Conservation (phyloP, 2,329 filamentous ascomycete genomes). For the Neonectria neomacrospora region DNA sequence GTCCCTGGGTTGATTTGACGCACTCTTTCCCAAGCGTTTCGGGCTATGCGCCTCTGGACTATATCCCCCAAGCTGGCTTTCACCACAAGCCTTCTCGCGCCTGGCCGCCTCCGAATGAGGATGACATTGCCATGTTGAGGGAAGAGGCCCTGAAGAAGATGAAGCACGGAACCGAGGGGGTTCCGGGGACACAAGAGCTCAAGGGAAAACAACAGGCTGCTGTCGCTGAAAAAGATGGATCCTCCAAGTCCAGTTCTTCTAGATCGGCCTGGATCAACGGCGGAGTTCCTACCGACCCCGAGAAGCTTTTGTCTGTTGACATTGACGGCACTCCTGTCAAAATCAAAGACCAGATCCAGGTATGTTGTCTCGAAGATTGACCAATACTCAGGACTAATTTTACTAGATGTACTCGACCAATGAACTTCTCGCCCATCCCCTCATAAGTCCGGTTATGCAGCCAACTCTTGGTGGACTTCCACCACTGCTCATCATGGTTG, state of each 20-base stretch:
- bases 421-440: slow-evolving; percentile 82
- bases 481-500: slow-evolving; percentile 85
- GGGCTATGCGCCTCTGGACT: slow-evolving; percentile 78
- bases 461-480: slow-evolving; percentile 90
- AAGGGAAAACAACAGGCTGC: slow-evolving; percentile 51
- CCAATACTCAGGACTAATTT: slow-evolving; percentile 28
- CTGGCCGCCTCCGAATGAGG: slow-evolving; percentile 92
- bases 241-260: slow-evolving; percentile 29
- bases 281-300: slow-evolving; percentile 42
- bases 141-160: slow-evolving; percentile 60
- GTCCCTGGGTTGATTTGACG: slow-evolving; percentile 94
- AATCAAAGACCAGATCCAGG: slow-evolving; percentile 92
- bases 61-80: slow-evolving; percentile 89
- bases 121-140: slow-evolving; percentile 71
- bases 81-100: slow-evolving; percentile 87
- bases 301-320: slow-evolving; percentile 67
- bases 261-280: slow-evolving; percentile 44
- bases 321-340: slow-evolving; percentile 77
- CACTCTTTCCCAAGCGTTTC: slow-evolving; percentile 95
- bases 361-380: slow-evolving; percentile 50
- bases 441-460: slow-evolving; percentile 90
- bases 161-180: slow-evolving; percentile 39
- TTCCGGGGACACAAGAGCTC: slow-evolving; percentile 36
- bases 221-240: slow-evolving; percentile 42
- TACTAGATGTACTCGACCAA: slow-evolving; percentile 81